Base-by-base conservation (phyloP, 129 eudicot genomes). In the Pittosporum tobira region DNA sequence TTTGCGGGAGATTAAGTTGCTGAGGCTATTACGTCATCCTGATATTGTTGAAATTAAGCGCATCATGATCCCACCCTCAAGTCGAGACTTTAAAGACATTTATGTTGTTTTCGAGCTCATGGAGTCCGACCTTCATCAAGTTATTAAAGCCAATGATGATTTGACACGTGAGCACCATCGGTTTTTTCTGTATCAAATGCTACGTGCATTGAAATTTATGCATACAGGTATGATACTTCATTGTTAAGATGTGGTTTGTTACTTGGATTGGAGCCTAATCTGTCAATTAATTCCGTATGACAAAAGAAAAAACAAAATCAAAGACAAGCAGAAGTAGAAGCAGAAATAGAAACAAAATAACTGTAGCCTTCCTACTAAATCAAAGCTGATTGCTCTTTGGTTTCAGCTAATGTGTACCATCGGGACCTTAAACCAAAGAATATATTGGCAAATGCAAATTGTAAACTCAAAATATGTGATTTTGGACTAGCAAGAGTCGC, bases 101-200 rank as follows among this genome's bases (percentile, higher is more conserved):
- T 88, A 76, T 71, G 97, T 88, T 36, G 97, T 88, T 20, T 88
- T 88, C 73, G 97, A 88, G 85, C 97, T 88, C 62, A 88, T 88
- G 97, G 97, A 88, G 57, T 88, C 97, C 20, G 95, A 88, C 70
- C 94, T 89, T 62, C 97, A 89, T 60, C 97, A 89, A 80, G 97
- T 89, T 44, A 89, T 89, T 70, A 89, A 89, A 68, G 95, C 97
- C 59, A 89, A 89, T 59, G 95, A 85, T 67, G 97, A 89, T 69
- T 77, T 89, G 77, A 89, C 97, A 4, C 88, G 77, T 59, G 97
- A 89, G 48, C 97, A 89, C 60, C 97, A 89, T 37, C 95, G 88
- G 9, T 89, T 89, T 74, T 89, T 89, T 67, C 86, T 89, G 11
- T 89, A 89, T 78, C 97, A 89, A 49, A 89, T 89, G 97, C 81